Evolutionary conservation across 345 rosid species (phyloP).

Genomic region (Toxicodendron radicans): DNA sequence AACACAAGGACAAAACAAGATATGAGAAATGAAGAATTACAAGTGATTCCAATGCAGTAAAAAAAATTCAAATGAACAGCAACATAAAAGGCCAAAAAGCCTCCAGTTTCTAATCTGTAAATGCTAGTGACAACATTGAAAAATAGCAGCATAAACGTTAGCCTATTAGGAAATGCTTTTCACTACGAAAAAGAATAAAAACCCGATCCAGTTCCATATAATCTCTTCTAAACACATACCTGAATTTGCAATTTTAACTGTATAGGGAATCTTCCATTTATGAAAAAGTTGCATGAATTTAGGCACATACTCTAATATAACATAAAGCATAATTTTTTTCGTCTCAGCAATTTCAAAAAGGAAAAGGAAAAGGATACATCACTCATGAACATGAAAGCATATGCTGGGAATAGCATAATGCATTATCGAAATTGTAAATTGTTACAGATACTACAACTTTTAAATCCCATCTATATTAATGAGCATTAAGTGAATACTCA

Average conservation of each 20-base stretch:
- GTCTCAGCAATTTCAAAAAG: neutral
- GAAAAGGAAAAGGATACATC: neutral
- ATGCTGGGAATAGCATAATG: neutral
- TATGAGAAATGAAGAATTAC: conserved; percentile 36
- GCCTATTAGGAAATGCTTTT: conserved; percentile 1
- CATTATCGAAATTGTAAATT: neutral
- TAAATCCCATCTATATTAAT: neutral
- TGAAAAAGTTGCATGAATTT: conserved; percentile 16
- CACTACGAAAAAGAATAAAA: conserved; percentile 10
- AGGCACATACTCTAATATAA: neutral
- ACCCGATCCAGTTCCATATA: conserved; percentile 38
- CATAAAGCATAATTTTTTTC: neutral
- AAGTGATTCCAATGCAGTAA: conserved; percentile 27
- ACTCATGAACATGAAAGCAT: neutral
- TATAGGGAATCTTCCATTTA: conserved; percentile 28
- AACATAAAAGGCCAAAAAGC: conserved; percentile 11
- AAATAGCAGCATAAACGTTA: neutral
- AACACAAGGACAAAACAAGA: no score
- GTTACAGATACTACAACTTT: neutral
- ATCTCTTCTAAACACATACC: conserved; percentile 34
- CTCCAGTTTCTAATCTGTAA: conserved; percentile 1
- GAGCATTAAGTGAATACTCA: neutral
- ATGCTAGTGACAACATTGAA: neutral
- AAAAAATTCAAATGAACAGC: conserved; percentile 21
- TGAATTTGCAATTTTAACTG: conserved; percentile 35